Conservation (phyloP, 2,329 filamentous ascomycete species). For the Didymella sp. region DNA sequence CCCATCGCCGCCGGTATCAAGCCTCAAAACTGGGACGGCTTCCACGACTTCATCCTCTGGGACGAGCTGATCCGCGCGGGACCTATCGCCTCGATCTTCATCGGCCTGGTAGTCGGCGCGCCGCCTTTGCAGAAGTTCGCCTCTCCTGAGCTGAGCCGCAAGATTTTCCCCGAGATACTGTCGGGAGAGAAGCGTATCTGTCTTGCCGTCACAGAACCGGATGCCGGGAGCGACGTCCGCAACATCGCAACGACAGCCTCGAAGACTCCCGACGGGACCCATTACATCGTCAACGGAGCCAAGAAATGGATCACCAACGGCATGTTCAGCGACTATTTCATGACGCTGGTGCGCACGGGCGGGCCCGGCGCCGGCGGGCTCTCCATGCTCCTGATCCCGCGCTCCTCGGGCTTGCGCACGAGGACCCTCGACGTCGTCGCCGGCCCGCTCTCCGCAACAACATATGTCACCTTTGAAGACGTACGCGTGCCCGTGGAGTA, state of each 20-base stretch:
- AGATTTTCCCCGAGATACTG: conserved; percentile 40
- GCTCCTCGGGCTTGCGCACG: conserved; percentile 31
- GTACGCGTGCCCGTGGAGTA: conserved; percentile 41
- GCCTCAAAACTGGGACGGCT: conserved; percentile 46
- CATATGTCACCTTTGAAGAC: conserved; percentile 44
- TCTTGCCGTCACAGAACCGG: conserved; percentile 41
- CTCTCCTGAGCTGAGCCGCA: conserved; percentile 27
- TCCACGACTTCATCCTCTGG: conserved; percentile 49
- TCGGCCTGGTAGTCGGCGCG: conserved; percentile 41
- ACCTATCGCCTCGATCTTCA: conserved; percentile 35
- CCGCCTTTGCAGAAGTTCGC: conserved; percentile 39
- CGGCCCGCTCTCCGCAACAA: conserved; percentile 34
- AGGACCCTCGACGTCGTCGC: conserved; percentile 34
- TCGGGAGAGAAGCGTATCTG: conserved; percentile 41
- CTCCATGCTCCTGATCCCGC: conserved; percentile 43
- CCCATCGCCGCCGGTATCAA: conserved; percentile 60
- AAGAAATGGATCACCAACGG: conserved; percentile 51
- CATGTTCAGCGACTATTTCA: conserved; percentile 47
- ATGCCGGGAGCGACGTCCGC: conserved; percentile 39
- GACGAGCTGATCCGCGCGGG: conserved; percentile 46
- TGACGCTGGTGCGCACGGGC: conserved; percentile 44
- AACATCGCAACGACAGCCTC: conserved; percentile 37
- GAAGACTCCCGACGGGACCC: conserved; percentile 33
- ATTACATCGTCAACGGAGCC: conserved; percentile 50
- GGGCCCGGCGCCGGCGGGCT: conserved; percentile 39